Evolutionary conservation across 164 flowering plant genomes (phyloP), one percentile per base, ranked within the genome.

Genomic region (Chloranthus sessilifolius): DNA sequence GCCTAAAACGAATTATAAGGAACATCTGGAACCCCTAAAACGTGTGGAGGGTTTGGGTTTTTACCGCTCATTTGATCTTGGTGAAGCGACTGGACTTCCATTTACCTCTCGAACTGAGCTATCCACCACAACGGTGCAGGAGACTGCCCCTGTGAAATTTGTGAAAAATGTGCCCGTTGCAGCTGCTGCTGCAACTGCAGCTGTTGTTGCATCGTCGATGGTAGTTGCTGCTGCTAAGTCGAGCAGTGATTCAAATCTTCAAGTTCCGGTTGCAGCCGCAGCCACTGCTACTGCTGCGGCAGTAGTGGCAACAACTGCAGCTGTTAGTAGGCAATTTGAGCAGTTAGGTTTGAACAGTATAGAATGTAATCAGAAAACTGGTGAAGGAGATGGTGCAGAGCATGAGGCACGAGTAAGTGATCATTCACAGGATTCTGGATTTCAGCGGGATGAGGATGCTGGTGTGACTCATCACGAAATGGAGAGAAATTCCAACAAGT

Each of bases 221-320:
- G 87, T 84, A 6, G 96, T 70, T 55, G 92, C 85, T 66, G 92
- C 76, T 29, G 68, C 89, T 28, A 82, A 74, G 70, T 73, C 83
- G 30, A 71, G 54, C 40, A 30, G 48, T 31, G 79, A 83, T 12
- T 41, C 74, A 42, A 73, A 64, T 38, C 33, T 77, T 56, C 78
- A 77, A 44, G 63, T 79, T 57, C 90, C 95, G 15, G 81, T 76
- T 7, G 77, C 90, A 22, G 88, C 92, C 47, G 95, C 88, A 9
- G 92, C 83, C 16, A 82, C 87, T 34, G 88, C 87, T 30, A 83
- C 87, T 50, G 89, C 88, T 69, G 96, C 90, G 29, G 94, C 80
- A 28, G 73, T 84, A 36, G 87, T 80, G 7, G 92, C 89, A 48
- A 82, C 96, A 12, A 75, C 83, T 42, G 88, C 83, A 26, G 88